Conservation (phyloP, 495 filamentous ascomycete species). For the Bathelium albidoporum region DNA sequence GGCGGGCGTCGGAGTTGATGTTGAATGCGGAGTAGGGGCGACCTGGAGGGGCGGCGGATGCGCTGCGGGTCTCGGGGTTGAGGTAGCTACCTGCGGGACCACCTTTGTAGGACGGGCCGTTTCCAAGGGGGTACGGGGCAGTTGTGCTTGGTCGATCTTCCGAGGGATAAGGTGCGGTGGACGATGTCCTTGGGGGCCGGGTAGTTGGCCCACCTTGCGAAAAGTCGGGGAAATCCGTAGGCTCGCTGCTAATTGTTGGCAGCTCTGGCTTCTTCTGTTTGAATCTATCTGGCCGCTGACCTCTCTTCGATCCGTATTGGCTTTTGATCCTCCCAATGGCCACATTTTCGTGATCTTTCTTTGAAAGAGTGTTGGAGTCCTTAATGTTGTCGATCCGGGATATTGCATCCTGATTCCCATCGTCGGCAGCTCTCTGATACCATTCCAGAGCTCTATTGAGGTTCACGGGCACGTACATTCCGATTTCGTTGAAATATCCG, state of each 20-base stretch:
- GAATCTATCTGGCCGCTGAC: constrained; percentile 57
- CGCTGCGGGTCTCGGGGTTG: constrained; percentile 22
- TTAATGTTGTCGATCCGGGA: constrained; percentile 74
- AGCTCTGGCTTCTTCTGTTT: constrained; percentile 29
- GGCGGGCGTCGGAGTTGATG: constrained; percentile 23
- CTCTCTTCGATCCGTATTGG: constrained; percentile 76
- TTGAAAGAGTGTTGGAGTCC: constrained; percentile 74
- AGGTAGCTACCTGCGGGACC: constrained; percentile 32
- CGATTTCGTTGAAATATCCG: constrained; percentile 96
- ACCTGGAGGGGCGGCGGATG: constrained; percentile 12
- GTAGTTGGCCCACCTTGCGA: neutral
- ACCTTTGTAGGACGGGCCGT: constrained; percentile 31
- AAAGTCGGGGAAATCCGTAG: neutral
- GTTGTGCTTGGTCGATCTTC: constrained; percentile 40
- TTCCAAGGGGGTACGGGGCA: constrained; percentile 43
- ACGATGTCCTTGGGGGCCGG: constrained; percentile 7
- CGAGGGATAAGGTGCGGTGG: constrained; percentile 52
- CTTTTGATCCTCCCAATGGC: constrained; percentile 87
- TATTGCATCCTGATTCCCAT: constrained; percentile 84
- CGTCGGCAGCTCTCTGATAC: constrained; percentile 83
- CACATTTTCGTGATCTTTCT: constrained; percentile 84
- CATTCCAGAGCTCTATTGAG: constrained; percentile 74
- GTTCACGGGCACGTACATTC: constrained; percentile 73
- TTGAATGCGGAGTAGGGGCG: constrained; percentile 24
- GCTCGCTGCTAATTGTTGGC: neutral